Evolutionary conservation across 2,329 filamentous ascomycete species (phyloP), one percentile per base, ranked within the genome.

Genomic region (Monilinia fructigena): DNA sequence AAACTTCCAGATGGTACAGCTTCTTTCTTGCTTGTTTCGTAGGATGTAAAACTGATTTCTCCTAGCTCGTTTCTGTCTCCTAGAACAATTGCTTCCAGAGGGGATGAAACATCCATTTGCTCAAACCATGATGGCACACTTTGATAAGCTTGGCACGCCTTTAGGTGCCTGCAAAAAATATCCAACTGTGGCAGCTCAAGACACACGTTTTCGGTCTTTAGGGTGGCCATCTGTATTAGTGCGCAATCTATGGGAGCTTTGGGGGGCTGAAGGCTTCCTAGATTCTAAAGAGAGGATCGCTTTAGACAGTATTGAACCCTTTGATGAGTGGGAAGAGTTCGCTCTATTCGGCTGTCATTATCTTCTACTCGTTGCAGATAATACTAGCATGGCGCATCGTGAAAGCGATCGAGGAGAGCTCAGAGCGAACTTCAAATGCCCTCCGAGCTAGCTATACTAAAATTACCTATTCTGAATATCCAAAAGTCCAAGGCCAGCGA

Each of bases 261-360:
- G 93, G 93, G 86, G 84, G 14, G 86, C 90, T 70, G 80, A 86
- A 18, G 75, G 79, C 3, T 93, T 93, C 75, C 78, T 96, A 26
- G 81, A 81, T 7, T 74, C 82, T 1, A 77, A 82, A 1, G 83
- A 91, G 68, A 84, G 91, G 69, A 79, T 76, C 47, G 79, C 79
- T 14, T 78, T 97, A 18, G 89, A 97, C 72, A 75, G 79, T 0
- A 78, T 93, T 20, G 94, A 97, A 74, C 87, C 89, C 0, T 97
- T 98, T 75, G 94, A 98, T 76, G 93, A 97, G 78, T 97, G 92
- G 92, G 94, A 98, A 77, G 94, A 97, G 74, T 93, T 97, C 75
- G 88, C 90, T 2, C 80, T 97, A 0, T 97, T 96, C 76, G 87
- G 86, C 2, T 87, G 88, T 45, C 93, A 97, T 77, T 96, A 97